phyloP scores from a whole-genome alignment of 768 basidiomycete species.

The Termitomyces sp. region DNA sequence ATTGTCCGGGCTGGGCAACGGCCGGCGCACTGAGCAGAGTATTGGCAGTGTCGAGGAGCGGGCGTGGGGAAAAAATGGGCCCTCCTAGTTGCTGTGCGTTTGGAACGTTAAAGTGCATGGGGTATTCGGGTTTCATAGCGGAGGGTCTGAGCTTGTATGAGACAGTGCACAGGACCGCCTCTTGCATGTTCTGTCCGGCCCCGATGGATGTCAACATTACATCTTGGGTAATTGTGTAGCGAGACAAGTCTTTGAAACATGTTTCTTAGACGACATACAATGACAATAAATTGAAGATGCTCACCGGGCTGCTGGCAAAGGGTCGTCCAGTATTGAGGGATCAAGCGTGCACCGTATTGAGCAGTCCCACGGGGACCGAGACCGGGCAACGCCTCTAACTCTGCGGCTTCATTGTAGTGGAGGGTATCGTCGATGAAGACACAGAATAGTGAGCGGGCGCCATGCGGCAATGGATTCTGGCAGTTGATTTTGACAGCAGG shows the following conservation, averaged over 20 bases:
- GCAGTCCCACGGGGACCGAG: not conserved
- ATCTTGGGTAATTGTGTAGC: slow-evolving; percentile 20
- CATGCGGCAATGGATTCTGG: slow-evolving; percentile 9
- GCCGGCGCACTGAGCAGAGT: slow-evolving; percentile 6
- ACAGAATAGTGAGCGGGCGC: slow-evolving; percentile 17
- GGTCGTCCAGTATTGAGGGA: slow-evolving; percentile 20
- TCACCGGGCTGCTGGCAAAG: slow-evolving; percentile 18
- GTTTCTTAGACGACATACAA: not conserved
- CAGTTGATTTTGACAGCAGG: slow-evolving; percentile 19
- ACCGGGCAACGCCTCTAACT: slow-evolving; percentile 8
- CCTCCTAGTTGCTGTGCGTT: not conserved
- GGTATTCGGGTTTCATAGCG: slow-evolving; percentile 2
- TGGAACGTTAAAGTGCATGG: not conserved
- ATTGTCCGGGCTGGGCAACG: not conserved
- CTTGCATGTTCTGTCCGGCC: slow-evolving; percentile 8
- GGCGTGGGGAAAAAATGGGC: slow-evolving; percentile 7
- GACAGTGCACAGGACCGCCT: slow-evolving; percentile 12
- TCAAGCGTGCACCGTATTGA: slow-evolving; percentile 14
- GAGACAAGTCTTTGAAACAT: slow-evolving; percentile 14
- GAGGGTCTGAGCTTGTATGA: slow-evolving; percentile 11
- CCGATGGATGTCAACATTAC: slow-evolving; percentile 9
- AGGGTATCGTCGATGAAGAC: slow-evolving; percentile 18
- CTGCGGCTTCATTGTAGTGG: slow-evolving; percentile 19
- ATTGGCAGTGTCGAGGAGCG: slow-evolving; percentile 11
- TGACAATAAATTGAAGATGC: not conserved